These are phyloP conservation scores for Voacanga thouarsii DNA, from an alignment of 257 asterid genomes.

Conservation along the genomic window DNA sequence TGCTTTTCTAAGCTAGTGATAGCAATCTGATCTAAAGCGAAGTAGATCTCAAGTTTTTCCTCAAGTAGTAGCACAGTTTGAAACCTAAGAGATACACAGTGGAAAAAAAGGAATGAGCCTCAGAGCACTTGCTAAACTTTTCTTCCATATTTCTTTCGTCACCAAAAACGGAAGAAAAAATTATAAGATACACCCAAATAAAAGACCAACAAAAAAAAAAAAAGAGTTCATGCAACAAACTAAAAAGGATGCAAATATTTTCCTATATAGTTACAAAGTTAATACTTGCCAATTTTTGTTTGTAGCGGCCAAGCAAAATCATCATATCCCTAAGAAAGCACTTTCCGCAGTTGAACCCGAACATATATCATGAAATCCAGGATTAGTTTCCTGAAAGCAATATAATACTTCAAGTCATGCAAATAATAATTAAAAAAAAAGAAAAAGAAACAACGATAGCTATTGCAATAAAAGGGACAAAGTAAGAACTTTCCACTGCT, in stretches of 20 bases:
- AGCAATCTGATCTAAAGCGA: too few species aligned
- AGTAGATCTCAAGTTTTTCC: too few species aligned
- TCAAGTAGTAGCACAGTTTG: conserved; percentile 20
- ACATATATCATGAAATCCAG: conserved; percentile 12
- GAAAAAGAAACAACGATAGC: neutral
- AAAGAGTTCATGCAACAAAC: conserved; percentile 3
- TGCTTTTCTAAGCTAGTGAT: too few species aligned
- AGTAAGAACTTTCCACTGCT: conserved; percentile 72
- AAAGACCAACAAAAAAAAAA: neutral
- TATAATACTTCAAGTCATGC: neutral
- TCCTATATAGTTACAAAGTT: neutral
- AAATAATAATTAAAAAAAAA: too few species aligned
- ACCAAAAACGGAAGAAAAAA: too few species aligned
- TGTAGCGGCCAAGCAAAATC: conserved; percentile 82
- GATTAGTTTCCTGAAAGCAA: neutral
- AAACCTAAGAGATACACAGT: conserved; percentile 29
- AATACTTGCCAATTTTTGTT: conserved; percentile 76
- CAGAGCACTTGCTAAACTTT: too few species aligned
- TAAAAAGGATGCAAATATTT: neutral
- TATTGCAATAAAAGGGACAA: neutral
- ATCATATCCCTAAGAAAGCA: conserved; percentile 72
- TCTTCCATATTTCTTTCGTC: too few species aligned
- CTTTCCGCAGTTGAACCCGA: conserved; percentile 82
- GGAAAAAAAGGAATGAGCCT: conserved; percentile 18
- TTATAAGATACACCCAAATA: neutral